A percentile compares a stretch with the other conserved stretches of the same genome.
Conservation (phyloP, 2,329 filamentous ascomycete genomes). For the Aspergillus terreus region DNA sequence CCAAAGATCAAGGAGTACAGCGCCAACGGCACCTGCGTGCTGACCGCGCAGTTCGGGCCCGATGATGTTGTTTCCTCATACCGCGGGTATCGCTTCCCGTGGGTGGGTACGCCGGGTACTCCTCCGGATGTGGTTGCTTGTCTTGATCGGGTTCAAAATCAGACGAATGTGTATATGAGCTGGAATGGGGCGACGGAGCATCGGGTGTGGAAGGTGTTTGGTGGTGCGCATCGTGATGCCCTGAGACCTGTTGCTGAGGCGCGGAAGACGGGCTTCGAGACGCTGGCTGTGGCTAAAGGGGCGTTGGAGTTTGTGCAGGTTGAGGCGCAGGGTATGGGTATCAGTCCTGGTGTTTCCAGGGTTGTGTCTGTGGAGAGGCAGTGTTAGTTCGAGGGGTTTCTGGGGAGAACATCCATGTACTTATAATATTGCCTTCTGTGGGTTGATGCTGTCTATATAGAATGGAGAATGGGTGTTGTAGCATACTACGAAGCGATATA, state of each 20-base stretch:
- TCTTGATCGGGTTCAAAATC: conserved; percentile 3
- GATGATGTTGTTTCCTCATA: conserved; percentile 26
- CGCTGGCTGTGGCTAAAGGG: not conserved
- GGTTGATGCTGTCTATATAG: no score
- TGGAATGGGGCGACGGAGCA: conserved; percentile 38
- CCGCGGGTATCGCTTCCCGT: conserved; percentile 21
- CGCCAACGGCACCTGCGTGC: conserved; percentile 22
- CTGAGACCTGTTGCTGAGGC: not conserved
- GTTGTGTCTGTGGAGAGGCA: not conserved
- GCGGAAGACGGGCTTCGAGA: conserved; percentile 1
- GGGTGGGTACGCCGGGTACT: conserved; percentile 18
- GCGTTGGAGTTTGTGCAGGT: not conserved
- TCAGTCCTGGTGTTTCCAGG: not conserved
- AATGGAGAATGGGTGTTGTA: no score
- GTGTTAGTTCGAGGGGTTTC: not conserved
- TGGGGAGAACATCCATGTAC: not conserved
- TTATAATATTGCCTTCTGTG: no score
- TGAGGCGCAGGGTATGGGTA: not conserved
- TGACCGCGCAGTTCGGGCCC: conserved; percentile 27
- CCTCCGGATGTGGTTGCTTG: conserved; percentile 12
- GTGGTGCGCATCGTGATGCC: not conserved
- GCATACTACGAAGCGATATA: no score
- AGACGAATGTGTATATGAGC: conserved; percentile 31
- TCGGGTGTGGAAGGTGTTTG: not conserved
- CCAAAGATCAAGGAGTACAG: conserved; percentile 30